Evolutionary conservation across 306 rosid genomes (phyloP).

Genomic region (Acacia confusa): DNA sequence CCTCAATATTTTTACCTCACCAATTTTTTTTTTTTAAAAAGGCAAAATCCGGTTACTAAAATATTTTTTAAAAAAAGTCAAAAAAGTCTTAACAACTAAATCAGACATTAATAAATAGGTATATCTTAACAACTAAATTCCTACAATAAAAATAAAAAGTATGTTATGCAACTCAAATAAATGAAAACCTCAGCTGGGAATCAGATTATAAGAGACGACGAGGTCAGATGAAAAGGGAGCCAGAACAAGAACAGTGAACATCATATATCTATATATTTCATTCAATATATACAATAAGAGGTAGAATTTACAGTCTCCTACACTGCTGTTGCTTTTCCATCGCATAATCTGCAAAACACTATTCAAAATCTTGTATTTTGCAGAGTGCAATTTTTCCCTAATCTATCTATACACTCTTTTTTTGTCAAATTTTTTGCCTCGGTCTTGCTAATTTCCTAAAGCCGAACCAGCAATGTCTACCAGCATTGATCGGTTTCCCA

Average conservation of each 20-base stretch:
- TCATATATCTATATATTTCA: neutral
- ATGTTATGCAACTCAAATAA: no score
- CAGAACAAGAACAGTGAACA: neutral
- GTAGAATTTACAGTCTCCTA: slow-evolving; percentile 19
- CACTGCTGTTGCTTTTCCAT: neutral
- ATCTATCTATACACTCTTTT: neutral
- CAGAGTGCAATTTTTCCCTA: neutral
- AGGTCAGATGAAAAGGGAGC: neutral
- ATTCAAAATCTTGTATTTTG: neutral
- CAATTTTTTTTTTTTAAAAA: no score
- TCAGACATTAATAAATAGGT: no score
- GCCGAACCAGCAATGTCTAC: slow-evolving; percentile 39
- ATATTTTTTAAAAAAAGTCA: no score
- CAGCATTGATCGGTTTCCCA: slow-evolving; percentile 99
- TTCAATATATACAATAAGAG: neutral
- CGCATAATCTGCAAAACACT: neutral
- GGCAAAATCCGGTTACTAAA: no score
- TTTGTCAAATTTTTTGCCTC: neutral
- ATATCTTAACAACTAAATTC: no score
- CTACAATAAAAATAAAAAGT: no score
- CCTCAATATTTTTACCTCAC: neutral
- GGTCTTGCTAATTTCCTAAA: neutral
- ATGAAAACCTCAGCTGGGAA: no score
- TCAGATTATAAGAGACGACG: no score
- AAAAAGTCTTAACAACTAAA: no score